Conservation (phyloP, 1,284 basidiomycete genomes). For the Tilletia indica region DNA sequence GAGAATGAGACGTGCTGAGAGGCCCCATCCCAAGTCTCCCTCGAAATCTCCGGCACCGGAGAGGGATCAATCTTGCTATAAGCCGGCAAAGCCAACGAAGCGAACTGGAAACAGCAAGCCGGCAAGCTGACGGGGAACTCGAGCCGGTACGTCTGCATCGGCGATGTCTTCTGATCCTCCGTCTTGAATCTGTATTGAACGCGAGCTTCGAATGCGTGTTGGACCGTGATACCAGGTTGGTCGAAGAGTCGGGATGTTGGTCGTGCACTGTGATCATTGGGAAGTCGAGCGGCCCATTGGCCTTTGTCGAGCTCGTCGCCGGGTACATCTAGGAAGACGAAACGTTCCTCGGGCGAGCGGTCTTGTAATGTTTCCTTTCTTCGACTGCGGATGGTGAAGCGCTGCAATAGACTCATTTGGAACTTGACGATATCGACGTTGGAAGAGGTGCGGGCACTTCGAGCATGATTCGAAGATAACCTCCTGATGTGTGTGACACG, state of each 20-base stretch:
- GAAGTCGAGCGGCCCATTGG: not conserved
- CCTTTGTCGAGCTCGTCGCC: conserved; percentile 5
- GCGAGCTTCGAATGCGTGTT: not conserved
- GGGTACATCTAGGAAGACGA: conserved; percentile 3
- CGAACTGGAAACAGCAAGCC: conserved; percentile 16
- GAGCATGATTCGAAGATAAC: conserved; percentile 3
- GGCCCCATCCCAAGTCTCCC: not conserved
- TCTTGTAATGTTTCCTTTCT: not conserved
- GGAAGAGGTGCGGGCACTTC: not conserved
- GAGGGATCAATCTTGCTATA: conserved; percentile 14
- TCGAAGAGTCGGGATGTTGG: not conserved
- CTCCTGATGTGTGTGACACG: not conserved
- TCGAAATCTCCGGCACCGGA: conserved; percentile 3
- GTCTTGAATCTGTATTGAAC: conserved; percentile 1
- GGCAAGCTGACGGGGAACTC: not conserved
- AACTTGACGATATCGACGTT: conserved; percentile 2
- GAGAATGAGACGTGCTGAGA: not conserved
- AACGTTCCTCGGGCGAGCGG: not conserved
- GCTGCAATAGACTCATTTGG: not conserved
- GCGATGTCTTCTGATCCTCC: not conserved
- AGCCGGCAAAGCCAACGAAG: conserved; percentile 3
- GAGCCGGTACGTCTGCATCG: not conserved
- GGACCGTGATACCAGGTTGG: not conserved
- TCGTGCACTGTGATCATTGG: conserved; percentile 4
- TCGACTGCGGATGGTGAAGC: not conserved